Conservation (phyloP, 176 grass and related monocot species). For the sorghum (Sorghum bicolor) region DNA sequence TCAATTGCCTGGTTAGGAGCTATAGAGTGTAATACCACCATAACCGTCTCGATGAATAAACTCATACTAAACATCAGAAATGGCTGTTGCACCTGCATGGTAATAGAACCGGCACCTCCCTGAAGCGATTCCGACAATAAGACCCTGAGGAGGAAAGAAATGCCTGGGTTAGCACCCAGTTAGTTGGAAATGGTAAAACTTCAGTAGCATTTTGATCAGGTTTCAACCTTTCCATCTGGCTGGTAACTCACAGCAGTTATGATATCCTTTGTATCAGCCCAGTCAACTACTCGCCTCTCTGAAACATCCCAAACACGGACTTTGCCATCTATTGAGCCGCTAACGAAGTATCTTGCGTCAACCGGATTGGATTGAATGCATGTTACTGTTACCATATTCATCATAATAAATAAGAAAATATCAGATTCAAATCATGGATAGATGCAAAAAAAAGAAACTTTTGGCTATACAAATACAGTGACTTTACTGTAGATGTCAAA, state of each 20-base stretch:
- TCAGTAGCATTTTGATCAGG: not conserved
- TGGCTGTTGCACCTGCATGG: slow-evolving; percentile 39
- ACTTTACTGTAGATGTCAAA: not conserved
- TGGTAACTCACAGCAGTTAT: slow-evolving; percentile 61
- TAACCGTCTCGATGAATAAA: not conserved
- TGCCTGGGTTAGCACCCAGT: not conserved
- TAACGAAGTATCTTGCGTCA: slow-evolving; percentile 62
- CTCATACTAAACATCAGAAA: not conserved
- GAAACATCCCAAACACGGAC: slow-evolving; percentile 66
- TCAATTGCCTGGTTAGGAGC: not conserved
- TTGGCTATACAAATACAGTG: not conserved
- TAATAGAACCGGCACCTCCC: slow-evolving; percentile 72
- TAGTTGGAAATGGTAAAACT: not conserved
- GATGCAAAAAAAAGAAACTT: not conserved
- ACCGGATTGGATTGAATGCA: slow-evolving; percentile 69
- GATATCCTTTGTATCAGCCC: slow-evolving; percentile 54
- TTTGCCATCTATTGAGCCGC: slow-evolving; percentile 81
- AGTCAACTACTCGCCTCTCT: slow-evolving; percentile 71
- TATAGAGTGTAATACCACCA: not conserved
- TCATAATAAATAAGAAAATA: not conserved
- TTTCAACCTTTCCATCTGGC: slow-evolving; percentile 66
- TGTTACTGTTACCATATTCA: slow-evolving; percentile 50
- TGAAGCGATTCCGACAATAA: slow-evolving; percentile 54
- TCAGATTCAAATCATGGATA: not conserved
- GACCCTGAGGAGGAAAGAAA: slow-evolving; percentile 42